Conservation (phyloP, 139 green algal species). For the Coccomyxa sp. region DNA sequence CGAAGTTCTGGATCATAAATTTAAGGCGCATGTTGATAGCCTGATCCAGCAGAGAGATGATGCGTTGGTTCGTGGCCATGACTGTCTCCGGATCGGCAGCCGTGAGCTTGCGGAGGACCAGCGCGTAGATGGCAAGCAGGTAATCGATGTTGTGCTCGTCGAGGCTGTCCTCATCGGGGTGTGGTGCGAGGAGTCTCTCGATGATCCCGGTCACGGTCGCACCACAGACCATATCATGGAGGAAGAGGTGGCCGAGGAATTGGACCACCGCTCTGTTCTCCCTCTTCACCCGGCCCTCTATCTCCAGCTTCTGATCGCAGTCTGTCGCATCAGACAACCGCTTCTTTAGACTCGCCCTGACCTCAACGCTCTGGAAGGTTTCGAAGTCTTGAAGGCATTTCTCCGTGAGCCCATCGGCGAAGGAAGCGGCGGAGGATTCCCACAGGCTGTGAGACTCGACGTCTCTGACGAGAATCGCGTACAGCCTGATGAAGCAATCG, state of each 20-base stretch:
- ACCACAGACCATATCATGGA: neutral
- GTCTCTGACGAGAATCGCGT: neutral
- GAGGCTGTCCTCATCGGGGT: neutral
- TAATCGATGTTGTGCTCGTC: conserved; percentile 1
- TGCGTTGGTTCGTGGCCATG: neutral
- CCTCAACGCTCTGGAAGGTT: neutral
- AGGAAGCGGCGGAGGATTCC: neutral
- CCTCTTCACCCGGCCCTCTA: neutral
- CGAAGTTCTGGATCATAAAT: neutral
- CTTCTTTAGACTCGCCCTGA: neutral
- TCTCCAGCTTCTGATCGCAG: neutral
- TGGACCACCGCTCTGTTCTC: neutral
- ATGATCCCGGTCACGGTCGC: neutral
- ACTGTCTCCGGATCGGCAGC: neutral
- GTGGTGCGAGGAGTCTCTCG: neutral
- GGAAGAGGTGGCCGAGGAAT: neutral
- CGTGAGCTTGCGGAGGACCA: neutral
- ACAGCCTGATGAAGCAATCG: neutral
- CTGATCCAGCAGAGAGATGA: neutral
- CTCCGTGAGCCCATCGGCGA: neutral
- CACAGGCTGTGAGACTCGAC: neutral
- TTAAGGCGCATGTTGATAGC: neutral
- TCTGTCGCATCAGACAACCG: neutral
- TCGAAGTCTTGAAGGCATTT: neutral
- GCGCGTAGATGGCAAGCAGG: neutral